Percentiles rank a stretch among this genome's conserved stretches.
Conservation (phyloP, 2,329 filamentous ascomycete species). For the Verticillium klebahnii region DNA sequence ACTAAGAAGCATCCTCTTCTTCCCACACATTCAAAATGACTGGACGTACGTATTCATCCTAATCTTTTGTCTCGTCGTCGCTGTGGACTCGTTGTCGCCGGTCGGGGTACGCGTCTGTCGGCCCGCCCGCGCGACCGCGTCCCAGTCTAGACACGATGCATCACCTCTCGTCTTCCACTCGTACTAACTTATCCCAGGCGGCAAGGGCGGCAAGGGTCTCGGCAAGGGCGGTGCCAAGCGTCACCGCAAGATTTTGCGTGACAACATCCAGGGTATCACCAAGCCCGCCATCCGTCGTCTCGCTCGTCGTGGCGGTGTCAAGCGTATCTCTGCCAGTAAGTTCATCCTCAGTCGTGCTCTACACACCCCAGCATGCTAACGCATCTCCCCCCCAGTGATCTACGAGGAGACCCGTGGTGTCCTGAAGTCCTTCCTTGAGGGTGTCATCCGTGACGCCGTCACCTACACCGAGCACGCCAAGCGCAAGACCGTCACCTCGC, state of each 20-base stretch:
- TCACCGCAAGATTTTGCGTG: constrained; percentile 97
- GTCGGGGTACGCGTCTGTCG: background rate
- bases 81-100: constrained; percentile 15
- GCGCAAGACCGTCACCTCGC: constrained; percentile 72
- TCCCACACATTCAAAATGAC: constrained; percentile 54
- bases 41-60: constrained; percentile 58
- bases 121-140: background rate
- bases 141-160: background rate
- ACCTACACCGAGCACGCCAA: constrained; percentile 79
- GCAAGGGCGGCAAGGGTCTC: constrained; percentile 96
- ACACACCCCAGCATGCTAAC: background rate
- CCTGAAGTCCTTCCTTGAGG: constrained; percentile 73
- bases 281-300: constrained; percentile 99
- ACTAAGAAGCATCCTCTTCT: constrained; percentile 10
- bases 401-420: constrained; percentile 76
- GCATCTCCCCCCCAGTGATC: constrained; percentile 48
- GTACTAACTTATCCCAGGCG: constrained; percentile 49
- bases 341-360: constrained; percentile 13
- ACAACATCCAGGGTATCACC: constrained; percentile 99
- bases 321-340: constrained; percentile 96
- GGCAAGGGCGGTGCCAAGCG: constrained; percentile 98
- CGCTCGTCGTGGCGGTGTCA: constrained; percentile 98
- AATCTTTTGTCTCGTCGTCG: constrained; percentile 11
- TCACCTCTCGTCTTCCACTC: background rate
- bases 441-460: constrained; percentile 71